A percentile compares a stretch with the other conserved stretches of the same genome.
Conservation (phyloP, 2,329 filamentous ascomycete genomes). For the Elsinoe ampelina region DNA sequence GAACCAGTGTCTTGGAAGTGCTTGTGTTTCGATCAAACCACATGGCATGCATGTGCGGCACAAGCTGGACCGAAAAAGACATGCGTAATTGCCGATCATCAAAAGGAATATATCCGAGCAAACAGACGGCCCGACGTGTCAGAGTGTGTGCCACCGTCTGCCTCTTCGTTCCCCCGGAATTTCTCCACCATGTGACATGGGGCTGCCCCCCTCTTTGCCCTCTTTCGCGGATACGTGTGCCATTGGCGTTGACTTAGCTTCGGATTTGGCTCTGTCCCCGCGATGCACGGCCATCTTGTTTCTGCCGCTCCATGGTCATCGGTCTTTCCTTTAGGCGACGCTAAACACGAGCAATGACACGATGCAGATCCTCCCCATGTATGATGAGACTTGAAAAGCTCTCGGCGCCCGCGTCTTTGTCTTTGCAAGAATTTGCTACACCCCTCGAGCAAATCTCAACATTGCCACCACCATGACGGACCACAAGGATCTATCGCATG, state of each 20-base stretch:
- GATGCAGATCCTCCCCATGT: background rate
- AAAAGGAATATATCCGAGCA: background rate
- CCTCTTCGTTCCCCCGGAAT: constrained; percentile 1
- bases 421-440: background rate
- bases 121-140: background rate
- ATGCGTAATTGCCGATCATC: background rate
- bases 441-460: background rate
- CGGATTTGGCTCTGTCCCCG: background rate
- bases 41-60: background rate
- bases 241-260: constrained; percentile 1
- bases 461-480: constrained; percentile 5
- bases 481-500: background rate
- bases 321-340: constrained; percentile 9
- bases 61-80: background rate
- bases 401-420: background rate
- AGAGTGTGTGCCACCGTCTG: background rate
- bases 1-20: background rate
- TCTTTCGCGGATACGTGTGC: constrained; percentile 2
- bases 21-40: background rate
- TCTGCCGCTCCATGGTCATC: background rate
- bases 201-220: background rate
- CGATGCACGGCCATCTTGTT: constrained; percentile 2
- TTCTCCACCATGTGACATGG: background rate
- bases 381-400: background rate
- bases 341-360: constrained; percentile 7